phyloP scores from a whole-genome alignment of 1,284 basidiomycete genomes.

The Boletus putidus region DNA sequence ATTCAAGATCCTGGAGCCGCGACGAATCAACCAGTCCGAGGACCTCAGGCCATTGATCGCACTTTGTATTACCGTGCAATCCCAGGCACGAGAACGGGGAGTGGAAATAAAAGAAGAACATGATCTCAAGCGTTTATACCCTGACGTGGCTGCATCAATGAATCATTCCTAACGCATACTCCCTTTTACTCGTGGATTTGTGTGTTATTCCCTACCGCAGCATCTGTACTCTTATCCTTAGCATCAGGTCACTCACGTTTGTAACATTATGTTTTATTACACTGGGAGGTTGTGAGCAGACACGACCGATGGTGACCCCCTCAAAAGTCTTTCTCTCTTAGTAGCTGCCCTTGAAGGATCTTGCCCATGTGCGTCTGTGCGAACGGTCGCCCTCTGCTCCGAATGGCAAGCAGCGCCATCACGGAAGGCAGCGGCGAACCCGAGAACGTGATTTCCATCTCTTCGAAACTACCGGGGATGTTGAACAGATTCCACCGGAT shows the following conservation, averaged over 20 bases:
- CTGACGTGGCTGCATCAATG: neutral
- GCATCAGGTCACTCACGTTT: neutral
- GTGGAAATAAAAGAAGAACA: neutral
- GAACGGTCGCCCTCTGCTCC: no score
- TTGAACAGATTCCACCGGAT: neutral
- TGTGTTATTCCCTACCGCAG: neutral
- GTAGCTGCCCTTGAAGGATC: no score
- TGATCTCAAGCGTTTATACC: neutral
- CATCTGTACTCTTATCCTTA: neutral
- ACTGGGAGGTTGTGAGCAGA: no score
- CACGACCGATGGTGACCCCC: no score
- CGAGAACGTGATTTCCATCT: neutral
- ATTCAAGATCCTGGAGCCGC: conserved; percentile 1
- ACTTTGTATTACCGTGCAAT: conserved; percentile 1
- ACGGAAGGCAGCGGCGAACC: neutral
- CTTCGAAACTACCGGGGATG: neutral
- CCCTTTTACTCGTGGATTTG: no score
- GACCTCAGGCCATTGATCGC: neutral
- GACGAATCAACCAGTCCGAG: neutral
- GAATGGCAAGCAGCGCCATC: neutral
- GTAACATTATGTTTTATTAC: neutral
- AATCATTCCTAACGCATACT: neutral
- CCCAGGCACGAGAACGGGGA: neutral
- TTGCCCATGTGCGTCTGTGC: no score
- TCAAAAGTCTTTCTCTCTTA: neutral